Base-by-base conservation (phyloP, 2,329 filamentous ascomycete species). In the Aspergillus eucalypticola region DNA sequence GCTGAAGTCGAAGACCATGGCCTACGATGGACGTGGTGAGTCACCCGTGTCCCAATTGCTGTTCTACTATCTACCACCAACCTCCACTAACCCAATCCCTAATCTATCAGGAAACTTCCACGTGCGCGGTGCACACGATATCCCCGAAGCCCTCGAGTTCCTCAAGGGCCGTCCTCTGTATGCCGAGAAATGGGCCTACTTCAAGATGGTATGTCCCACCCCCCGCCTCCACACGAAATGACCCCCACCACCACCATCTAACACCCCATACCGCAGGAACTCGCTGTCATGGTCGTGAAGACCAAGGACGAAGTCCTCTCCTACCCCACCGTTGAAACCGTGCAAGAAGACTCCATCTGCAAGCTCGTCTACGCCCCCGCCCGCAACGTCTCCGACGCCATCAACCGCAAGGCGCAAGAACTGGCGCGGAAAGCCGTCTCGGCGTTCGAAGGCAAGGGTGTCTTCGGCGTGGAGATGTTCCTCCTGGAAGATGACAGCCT, bases 401-500 rank as follows among this genome's bases (percentile, higher is more conserved):
- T 90, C 41, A 84, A 85, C 62, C 76, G 86, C 65, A 79, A 85
- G 68, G 93, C 93, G 0, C 88, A 92, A 71, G 84, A 88, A 44
- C 82, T 97, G 0, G 95, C 93, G 0, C 86, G 87, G 67, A 87
- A 90, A 60, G 93, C 95, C 10, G 87, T 97, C 21, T 84, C 85
- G 44, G 89, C 86, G 54, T 89, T 99, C 57, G 88, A 88, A 80
- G 95, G 95, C 54, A 89, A 95, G 63, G 95, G 95, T 64, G 91
- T 96, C 32, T 99, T 97, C 76, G 95, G 94, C 0, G 94, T 98
- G 0, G 95, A 99, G 78, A 91, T 98, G 87, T 99, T 99, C 78
- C 78, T 98, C 3, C 84, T 93, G 10, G 79, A 87, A 52, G 87
- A 95, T 68, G 86, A 87, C 79, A 79, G 75, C 60, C 82, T 96